These are phyloP conservation scores for Aspergillus candidus DNA, from an alignment of 2,329 filamentous ascomycete species.

Conservation along the genomic window DNA sequence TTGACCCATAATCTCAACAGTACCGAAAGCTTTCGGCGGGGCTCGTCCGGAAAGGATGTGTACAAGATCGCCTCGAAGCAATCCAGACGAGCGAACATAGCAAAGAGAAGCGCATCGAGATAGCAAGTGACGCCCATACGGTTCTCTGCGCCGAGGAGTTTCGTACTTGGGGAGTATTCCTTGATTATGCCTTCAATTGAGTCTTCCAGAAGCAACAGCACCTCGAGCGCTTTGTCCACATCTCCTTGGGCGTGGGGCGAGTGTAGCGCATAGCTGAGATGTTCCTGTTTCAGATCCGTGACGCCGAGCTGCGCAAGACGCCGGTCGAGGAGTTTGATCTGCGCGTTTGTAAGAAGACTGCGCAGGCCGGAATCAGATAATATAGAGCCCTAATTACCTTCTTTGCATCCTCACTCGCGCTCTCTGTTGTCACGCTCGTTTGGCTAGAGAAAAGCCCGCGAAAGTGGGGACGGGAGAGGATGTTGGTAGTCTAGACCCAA, in stretches of 20 bases:
- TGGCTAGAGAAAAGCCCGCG: conserved; percentile 25
- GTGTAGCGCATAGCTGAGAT: conserved; percentile 57
- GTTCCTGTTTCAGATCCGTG: conserved; percentile 52
- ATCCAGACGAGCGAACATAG: conserved; percentile 87
- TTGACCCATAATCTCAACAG: conserved; percentile 89
- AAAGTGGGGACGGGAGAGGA: conserved; percentile 22
- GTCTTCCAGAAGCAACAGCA: conserved; percentile 72
- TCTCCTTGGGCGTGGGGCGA: conserved; percentile 63
- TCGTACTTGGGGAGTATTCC: conserved; percentile 64
- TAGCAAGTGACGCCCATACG: conserved; percentile 87
- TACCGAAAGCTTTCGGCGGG: conserved; percentile 66
- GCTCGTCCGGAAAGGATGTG: conserved; percentile 67
- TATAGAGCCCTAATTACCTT: conserved; percentile 23
- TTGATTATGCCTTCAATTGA: conserved; percentile 73
- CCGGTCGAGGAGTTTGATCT: conserved; percentile 50
- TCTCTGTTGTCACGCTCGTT: conserved; percentile 16
- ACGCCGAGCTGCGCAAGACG: conserved; percentile 51
- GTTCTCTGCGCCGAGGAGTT: conserved; percentile 81
- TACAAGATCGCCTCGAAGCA: conserved; percentile 92
- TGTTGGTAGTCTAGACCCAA: conserved; percentile 16
- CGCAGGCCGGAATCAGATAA: neutral
- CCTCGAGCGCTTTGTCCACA: conserved; percentile 65
- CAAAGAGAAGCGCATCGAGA: conserved; percentile 81
- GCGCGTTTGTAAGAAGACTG: conserved; percentile 9
- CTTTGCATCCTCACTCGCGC: conserved; percentile 27